A percentile compares a stretch with the other conserved stretches of the same genome.
phyloP scores from a whole-genome alignment of 83 land plant species.

The Thuja plicata region DNA sequence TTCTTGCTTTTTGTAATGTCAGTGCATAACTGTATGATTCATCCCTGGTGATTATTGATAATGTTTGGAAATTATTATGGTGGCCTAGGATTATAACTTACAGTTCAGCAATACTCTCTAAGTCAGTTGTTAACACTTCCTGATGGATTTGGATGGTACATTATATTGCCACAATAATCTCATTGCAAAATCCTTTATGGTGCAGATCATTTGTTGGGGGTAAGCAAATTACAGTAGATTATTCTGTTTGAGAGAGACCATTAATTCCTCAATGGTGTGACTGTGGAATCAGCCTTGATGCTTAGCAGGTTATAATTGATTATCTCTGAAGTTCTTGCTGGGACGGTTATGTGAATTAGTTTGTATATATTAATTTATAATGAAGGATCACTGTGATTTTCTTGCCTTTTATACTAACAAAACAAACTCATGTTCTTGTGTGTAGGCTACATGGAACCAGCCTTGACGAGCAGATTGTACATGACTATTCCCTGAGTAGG shows the following conservation, averaged over 20 bases:
- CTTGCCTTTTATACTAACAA: not conserved
- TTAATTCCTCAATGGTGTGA: not conserved
- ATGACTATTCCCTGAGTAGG: not conserved
- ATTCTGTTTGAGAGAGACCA: not conserved
- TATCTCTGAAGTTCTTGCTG: not conserved
- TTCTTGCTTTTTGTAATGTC: too few species aligned
- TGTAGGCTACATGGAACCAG: not conserved
- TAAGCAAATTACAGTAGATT: conserved; percentile 5
- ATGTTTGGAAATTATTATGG: not conserved
- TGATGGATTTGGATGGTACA: not conserved
- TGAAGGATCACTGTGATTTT: not conserved
- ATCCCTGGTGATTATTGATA: not conserved
- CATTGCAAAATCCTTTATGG: not conserved
- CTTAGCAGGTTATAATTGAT: not conserved
- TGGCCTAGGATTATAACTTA: not conserved
- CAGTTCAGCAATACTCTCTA: not conserved
- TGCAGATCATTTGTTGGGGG: not conserved
- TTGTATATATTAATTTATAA: not conserved
- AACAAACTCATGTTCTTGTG: not conserved
- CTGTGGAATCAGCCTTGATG: not conserved
- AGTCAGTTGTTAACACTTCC: not conserved
- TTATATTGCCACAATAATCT: not conserved
- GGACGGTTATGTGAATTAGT: not conserved
- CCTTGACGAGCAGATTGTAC: not conserved
- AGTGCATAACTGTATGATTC: not conserved